Evolutionary conservation across 1,139 yeast species (phyloP), one percentile per base, ranked within the genome.

Genomic region (Debaryomyces subglobosus): DNA sequence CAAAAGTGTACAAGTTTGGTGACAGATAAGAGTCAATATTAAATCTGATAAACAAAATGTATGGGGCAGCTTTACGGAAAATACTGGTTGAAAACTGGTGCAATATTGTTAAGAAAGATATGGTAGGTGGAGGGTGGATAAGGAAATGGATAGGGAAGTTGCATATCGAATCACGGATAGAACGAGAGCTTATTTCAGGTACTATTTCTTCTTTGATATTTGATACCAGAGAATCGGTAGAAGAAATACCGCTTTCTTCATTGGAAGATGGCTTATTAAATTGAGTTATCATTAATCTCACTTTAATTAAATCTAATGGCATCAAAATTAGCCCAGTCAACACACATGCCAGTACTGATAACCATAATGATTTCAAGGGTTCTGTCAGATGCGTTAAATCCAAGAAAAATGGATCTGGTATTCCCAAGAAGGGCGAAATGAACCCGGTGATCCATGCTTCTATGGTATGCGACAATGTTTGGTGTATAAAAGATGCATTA

Each of bases 371-470:
- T 45, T 79, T 73, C 49, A 83, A 70, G 0, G 96, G 91, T 55
- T 86, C 90, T 3, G 92, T 84, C 32, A 94, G 86, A 61, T 88
- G 96, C 24, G 90, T 78, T 53, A 89, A 79, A 56, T 89, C 96
- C 54, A 90, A 84, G 64, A 89, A 87, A 55, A 86, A 84, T 1
- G 97, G 97, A 62, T 91, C 97, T 0, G 97, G 96, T n/a, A 90
- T 82, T 13, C 89, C 88, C 49, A 89, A 69, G 46, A 89, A 74
- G 3, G 96, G 94, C 5, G 96, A 85, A 13, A 90, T 66, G 57
- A 92, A 83, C 5, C 97, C 97, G 0, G 96, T 86, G 39, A 90
- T 76, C 97, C 98, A 92, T 0, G 97, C 91, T 61, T 89, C 96
- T 44, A 91, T 72, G 0, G 96, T 88, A 49, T 85, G 83, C 1